Base-by-base conservation (phyloP, 495 filamentous ascomycete species). In the Hypoxylon lienhwacheense region DNA sequence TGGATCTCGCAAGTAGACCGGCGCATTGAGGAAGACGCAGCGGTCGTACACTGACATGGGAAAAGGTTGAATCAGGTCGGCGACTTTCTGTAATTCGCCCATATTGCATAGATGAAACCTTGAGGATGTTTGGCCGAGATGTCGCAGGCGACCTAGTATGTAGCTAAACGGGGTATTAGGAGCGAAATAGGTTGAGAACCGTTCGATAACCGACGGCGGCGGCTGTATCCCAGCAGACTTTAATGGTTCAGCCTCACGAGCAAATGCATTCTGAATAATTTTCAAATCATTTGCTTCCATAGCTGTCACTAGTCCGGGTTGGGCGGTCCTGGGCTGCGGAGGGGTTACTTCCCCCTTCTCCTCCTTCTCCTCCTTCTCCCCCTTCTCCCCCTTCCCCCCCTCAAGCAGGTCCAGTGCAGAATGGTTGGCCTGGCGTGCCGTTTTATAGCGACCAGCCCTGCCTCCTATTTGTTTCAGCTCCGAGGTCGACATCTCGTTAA, bases 391-490 rank as follows among this genome's bases (percentile, higher is more conserved):
- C 22, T 5, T 10, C 10, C 41, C 45, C 47, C 33, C 17, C 14
- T 16, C 21, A n/a, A n/a, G n/a, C n/a, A n/a, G n/a, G n/a, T n/a
- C n/a, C 35, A 20, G 21, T 10, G 24, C 53, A 7, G 48, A 31
- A 16, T 57, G 25, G 14, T 69, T 68, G 5, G 65, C 80, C 45
- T 86, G 75, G 12, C 67, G 66, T 20, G 90, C 88, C 22, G 87
- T 85, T 12, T 82, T 85, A 73, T 86, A 99, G 24, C 95, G 87
- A 19, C 95, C 95, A 14, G 95, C 95, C 56, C 95, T 84, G 15
- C 95, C 95, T 45, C 80, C 93, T 52, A 99, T 99, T 61, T 99
- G 95, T 66, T 95, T 97, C 42, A 96, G 79, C 50, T 95, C 86
- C 0, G 88, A 81, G n/a, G 87, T 76, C 5, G 73, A 66, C 8